These are phyloP conservation scores for Davidsoniella virescens DNA, from an alignment of 2,329 filamentous ascomycete species.

Conservation along the genomic window DNA sequence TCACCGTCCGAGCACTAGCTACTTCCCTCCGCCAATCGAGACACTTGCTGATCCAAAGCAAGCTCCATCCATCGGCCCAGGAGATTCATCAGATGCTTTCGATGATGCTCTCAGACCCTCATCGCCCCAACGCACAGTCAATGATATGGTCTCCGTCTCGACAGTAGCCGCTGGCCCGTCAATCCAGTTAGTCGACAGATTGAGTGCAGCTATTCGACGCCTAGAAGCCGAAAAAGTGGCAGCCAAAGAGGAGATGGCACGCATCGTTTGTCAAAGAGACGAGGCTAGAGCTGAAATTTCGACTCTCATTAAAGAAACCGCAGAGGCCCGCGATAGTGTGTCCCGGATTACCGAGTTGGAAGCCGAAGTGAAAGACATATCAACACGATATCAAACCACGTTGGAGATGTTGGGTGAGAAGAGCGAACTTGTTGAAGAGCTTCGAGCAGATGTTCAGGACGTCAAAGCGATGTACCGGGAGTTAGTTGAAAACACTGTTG, in stretches of 20 bases:
- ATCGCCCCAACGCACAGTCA: conserved; percentile 53
- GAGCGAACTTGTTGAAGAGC: conserved; percentile 84
- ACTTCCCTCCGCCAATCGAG: not conserved
- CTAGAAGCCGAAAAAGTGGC: conserved; percentile 85
- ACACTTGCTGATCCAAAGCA: conserved; percentile 1
- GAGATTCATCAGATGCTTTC: conserved; percentile 6
- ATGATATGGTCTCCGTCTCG: conserved; percentile 77
- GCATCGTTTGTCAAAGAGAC: conserved; percentile 73
- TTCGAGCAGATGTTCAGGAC: conserved; percentile 76
- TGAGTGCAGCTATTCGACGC: conserved; percentile 83
- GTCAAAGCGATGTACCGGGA: conserved; percentile 95
- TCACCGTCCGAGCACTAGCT: not conserved
- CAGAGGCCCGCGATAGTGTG: conserved; percentile 47
- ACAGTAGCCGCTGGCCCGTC: conserved; percentile 82
- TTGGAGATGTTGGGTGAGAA: conserved; percentile 93
- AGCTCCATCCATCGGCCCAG: not conserved
- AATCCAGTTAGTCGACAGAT: conserved; percentile 87
- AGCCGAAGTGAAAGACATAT: conserved; percentile 48
- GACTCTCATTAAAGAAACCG: conserved; percentile 69
- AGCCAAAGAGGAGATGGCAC: conserved; percentile 67
- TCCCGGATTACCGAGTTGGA: conserved; percentile 49
- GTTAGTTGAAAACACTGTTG: conserved; percentile 65
- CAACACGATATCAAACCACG: conserved; percentile 72
- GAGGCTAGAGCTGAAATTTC: conserved; percentile 90
- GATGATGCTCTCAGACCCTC: conserved; percentile 39